Base-by-base conservation (phyloP, 192 early-diverging fungal species). In the Geosiphon pyriformis region DNA sequence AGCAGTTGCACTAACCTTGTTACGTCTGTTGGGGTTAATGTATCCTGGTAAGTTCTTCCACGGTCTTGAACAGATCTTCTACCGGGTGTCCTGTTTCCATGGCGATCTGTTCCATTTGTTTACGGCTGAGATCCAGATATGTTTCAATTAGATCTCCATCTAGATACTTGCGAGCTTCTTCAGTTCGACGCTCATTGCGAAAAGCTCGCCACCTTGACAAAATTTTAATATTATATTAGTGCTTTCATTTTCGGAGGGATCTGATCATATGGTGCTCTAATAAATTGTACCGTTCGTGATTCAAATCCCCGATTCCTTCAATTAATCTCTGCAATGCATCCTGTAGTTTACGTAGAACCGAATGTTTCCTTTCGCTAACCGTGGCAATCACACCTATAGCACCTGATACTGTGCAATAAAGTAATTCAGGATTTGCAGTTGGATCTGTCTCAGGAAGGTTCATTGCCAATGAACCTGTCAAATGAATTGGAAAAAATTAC, bases 81-180 rank as follows among this genome's bases (percentile, higher is more conserved):
- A 83, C 72, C 1, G 63, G 47, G 26, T 8, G 70, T 72, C 65
- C 79, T 18, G 12, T 33, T 0, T 56, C 71, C 26, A 54, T 65
- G 48, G 73, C 50, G 7, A 80, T 74, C 29, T 70, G 23, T 25
- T 72, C 72, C 35, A 75, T 61, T 47, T 81, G 69, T 25, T 86
- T 82, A 1, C 52, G 70, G 0, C 77, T 62, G 63, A 94, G 70
- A 60, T 93, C 90, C 58, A 94, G 62, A 56, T 91, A 96, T 48
- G 73, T 67, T 72, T 95, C 92, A n/a, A 98, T 82, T 52, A 98
- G 65, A 71, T 96, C 95, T 3, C 96, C 96, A 72, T 98, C 94
- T 46, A 98, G 72, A 62, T 90, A 89, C 0, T 84, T 83, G 31
- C 76, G 76, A 8, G 80, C 61, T 12, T 77, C 67, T 4, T 65